Evolutionary conservation across 2,329 filamentous ascomycete genomes (phyloP), one percentile per base, ranked within the genome.

Genomic region (Rugonectria rugulosa): DNA sequence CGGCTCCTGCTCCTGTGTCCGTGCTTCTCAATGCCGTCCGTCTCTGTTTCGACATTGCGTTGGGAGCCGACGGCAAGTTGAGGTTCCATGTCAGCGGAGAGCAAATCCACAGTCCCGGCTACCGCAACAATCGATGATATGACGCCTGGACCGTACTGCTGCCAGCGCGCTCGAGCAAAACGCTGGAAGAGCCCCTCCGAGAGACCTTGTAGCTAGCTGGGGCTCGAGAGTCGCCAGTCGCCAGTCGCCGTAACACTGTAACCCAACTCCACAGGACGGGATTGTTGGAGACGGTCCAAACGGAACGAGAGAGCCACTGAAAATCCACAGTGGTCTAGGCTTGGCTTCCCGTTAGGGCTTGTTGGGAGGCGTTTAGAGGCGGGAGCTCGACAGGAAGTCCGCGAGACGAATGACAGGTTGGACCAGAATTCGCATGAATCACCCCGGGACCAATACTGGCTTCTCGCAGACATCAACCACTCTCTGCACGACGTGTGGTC

Each of bases 91-190:
- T 34, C 40, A 38, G 40, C 37, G 51, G 44, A 46, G 53, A 43
- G 53, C 24, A 6, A 41, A 46, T 17, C 45, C 45, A 49, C 40
- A 34, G 46, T 31, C 24, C 26, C 29, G 26, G 27, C 31, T n/a
- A n/a, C n/a, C n/a, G n/a, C n/a, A n/a, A n/a, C n/a, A n/a, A 11
- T 14, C 31, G 31, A 55, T 55, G 52, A 43, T 40, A 45, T 56
- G 53, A 50, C 32, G 27, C 23, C 21, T n/a, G 19, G 17, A 7
- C 45, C 45, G 17, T 31, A 24, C n/a, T 38, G 44, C 38, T 37
- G 40, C 27, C 52, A 42, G 23, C 43, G 15, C 41, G 17, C 41
- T 34, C 32, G 49, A 42, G 41, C 14, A 19, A 11, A 11, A 21
- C 20, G 27, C 29, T 31, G 41, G 29, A 26, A 20, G 27, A 24